Evolutionary conservation across 2,329 filamentous ascomycete species (phyloP).

Genomic region (Xylariaceae sp.): DNA sequence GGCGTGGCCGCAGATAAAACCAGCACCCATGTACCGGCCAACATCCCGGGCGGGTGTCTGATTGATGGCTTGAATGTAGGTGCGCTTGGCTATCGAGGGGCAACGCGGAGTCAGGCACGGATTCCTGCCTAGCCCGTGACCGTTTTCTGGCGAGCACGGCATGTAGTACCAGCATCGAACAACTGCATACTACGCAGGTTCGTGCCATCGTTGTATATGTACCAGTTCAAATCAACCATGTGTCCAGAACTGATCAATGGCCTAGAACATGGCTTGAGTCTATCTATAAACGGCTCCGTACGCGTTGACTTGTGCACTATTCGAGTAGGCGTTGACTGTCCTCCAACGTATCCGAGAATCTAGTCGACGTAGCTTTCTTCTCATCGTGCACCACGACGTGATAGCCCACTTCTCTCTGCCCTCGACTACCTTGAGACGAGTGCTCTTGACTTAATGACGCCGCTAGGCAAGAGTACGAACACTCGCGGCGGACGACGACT

Average conservation of each 20-base stretch:
- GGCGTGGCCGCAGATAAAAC: slow-evolving; percentile 6
- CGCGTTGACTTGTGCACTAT: no score
- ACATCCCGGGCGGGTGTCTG: not conserved
- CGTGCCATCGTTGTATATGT: not conserved
- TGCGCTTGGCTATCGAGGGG: not conserved
- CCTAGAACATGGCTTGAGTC: slow-evolving; percentile 12
- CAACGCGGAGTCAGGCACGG: not conserved
- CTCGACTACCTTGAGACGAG: slow-evolving; percentile 6
- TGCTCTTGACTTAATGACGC: slow-evolving; percentile 18
- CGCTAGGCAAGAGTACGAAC: slow-evolving; percentile 17
- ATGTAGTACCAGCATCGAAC: not conserved
- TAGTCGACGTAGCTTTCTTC: slow-evolving; percentile 3
- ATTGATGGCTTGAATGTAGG: not conserved
- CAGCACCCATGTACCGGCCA: not conserved
- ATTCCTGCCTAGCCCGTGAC: not conserved
- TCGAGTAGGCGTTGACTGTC: no score
- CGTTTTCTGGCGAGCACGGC: not conserved
- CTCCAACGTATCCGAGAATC: not conserved
- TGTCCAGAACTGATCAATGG: not conserved
- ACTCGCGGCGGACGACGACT: slow-evolving; percentile 20
- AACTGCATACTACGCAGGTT: not conserved
- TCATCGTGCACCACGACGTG: not conserved
- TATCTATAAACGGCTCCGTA: slow-evolving; percentile 13
- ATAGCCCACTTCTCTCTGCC: slow-evolving; percentile 2
- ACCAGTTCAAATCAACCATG: not conserved